phyloP scores from a whole-genome alignment of 208 protist species.

The Trypanosomatidae sp. region DNA sequence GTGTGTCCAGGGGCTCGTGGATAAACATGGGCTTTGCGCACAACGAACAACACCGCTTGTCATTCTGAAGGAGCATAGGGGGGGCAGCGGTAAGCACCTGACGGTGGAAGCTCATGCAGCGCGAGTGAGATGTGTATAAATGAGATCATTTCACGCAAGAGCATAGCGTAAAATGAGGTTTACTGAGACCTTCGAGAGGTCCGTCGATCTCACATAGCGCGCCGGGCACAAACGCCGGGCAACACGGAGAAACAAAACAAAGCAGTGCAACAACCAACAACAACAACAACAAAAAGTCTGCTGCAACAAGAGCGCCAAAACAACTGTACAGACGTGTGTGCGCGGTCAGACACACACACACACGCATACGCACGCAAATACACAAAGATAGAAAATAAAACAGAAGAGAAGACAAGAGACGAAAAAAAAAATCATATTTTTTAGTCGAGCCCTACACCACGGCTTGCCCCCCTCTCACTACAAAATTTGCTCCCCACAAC shows the following conservation, averaged over 20 bases:
- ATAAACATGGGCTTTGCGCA: background rate
- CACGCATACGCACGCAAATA: background rate
- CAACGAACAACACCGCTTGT: background rate
- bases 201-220: too few species aligned
- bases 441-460: too few species aligned
- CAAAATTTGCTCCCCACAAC: too few species aligned
- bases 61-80: background rate
- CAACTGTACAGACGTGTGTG: too few species aligned
- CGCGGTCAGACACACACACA: too few species aligned
- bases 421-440: too few species aligned
- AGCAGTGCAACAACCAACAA: background rate
- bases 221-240: background rate
- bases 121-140: background rate
- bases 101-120: background rate
- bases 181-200: background rate
- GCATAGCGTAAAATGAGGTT: background rate
- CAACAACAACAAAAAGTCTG: constrained; percentile 2
- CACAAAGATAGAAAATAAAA: background rate
- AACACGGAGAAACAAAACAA: background rate
- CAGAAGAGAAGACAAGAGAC: background rate
- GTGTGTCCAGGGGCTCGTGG: background rate
- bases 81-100: background rate
- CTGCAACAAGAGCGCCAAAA: background rate
- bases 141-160: background rate
- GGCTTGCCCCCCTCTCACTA: background rate